Evolutionary conservation across 2,329 filamentous ascomycete species (phyloP).

Genomic region (Pezicula neosporulosa): DNA sequence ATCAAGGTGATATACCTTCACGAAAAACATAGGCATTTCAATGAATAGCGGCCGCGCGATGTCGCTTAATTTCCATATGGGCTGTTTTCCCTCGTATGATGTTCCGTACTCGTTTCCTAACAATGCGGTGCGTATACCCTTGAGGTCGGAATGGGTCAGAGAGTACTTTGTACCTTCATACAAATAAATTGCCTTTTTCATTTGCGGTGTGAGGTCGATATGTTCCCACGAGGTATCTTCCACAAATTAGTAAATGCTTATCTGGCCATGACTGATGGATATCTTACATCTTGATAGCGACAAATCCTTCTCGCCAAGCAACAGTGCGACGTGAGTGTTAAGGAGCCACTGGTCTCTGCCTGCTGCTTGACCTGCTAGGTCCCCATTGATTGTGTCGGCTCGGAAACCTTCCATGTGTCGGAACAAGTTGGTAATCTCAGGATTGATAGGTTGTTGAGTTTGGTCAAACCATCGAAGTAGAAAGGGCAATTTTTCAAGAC

Average conservation of each 20-base stretch:
- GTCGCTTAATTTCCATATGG: constrained; percentile 3
- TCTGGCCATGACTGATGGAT: not conserved
- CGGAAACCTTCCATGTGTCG: constrained; percentile 56
- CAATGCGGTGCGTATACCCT: constrained; percentile 50
- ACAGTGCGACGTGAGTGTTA: constrained; percentile 60
- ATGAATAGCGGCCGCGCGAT: constrained; percentile 31
- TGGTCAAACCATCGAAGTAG: constrained; percentile 58
- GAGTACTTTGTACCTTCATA: constrained; percentile 55
- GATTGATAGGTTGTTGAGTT: constrained; percentile 46
- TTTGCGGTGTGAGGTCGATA: constrained; percentile 46
- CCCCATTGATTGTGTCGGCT: constrained; percentile 58
- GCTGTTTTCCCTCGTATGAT: constrained; percentile 16
- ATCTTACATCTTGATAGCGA: constrained; percentile 55
- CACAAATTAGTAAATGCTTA: constrained; percentile 10
- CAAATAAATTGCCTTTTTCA: constrained; percentile 58
- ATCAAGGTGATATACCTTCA: constrained; percentile 45
- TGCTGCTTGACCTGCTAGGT: constrained; percentile 46
- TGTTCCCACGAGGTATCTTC: constrained; percentile 58
- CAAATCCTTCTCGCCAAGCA: constrained; percentile 63
- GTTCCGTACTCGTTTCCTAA: constrained; percentile 28
- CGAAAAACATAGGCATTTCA: constrained; percentile 61
- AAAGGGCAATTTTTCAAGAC: constrained; percentile 49
- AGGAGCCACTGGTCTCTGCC: constrained; percentile 66
- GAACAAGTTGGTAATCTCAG: constrained; percentile 51
- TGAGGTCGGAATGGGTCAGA: constrained; percentile 45